Conservation (phyloP, 805 yeast species). For the Metschnikowia matae region DNA sequence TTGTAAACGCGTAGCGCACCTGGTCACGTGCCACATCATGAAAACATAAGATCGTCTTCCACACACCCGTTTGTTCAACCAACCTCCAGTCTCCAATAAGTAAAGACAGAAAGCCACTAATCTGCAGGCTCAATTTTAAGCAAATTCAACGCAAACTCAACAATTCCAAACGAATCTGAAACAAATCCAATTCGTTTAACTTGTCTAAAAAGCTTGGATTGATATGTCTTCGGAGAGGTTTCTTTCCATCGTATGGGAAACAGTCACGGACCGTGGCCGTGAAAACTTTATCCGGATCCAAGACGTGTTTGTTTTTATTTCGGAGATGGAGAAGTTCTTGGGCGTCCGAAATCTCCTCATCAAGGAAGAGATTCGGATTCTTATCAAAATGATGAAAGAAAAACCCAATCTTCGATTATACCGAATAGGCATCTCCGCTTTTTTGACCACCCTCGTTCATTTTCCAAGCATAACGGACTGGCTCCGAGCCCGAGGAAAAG, state of each 20-base stretch:
- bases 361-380: slow-evolving; percentile 8
- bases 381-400: slow-evolving; percentile 8
- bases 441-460: slow-evolving; percentile 15
- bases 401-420: slow-evolving; percentile 12
- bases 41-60: not conserved
- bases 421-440: slow-evolving; percentile 11
- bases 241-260: slow-evolving; percentile 13
- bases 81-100: not conserved
- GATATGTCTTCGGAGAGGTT: not conserved
- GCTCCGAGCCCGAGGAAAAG: not conserved
- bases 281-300: slow-evolving; percentile 7
- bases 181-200: too few relatives aligned
- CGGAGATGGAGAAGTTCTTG: slow-evolving; percentile 12
- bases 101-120: too few relatives aligned
- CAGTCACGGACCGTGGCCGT: not conserved
- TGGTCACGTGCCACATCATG: not conserved
- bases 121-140: too few relatives aligned
- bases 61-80: not conserved
- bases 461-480: slow-evolving; percentile 8
- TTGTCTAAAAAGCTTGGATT: too few relatives aligned
- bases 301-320: slow-evolving; percentile 9
- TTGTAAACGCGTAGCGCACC: not conserved
- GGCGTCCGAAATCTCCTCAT: slow-evolving; percentile 7
- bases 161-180: too few relatives aligned
- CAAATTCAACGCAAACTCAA: too few relatives aligned